phyloP scores from a whole-genome alignment of 352 stramenopile genomes.

The Phytophthora pinifolia region DNA sequence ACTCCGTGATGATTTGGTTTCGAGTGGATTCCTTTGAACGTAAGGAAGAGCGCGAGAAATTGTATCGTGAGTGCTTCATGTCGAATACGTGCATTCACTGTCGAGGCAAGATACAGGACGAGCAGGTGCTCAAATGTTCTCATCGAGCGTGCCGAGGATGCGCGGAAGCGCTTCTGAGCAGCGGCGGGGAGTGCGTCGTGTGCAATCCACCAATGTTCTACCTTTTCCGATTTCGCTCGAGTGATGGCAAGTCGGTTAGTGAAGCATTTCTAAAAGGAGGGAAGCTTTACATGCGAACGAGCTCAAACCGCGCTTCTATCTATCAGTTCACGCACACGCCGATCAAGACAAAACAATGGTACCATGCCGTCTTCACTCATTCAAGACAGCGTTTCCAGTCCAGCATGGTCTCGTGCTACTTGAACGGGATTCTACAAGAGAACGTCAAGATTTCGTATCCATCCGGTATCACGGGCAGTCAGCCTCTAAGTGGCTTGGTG shows the following conservation, averaged over 20 bases:
- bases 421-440: constrained; percentile 68
- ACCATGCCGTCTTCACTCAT: constrained; percentile 62
- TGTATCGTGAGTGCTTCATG: constrained; percentile 64
- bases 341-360: constrained; percentile 44
- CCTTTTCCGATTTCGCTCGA: constrained; percentile 67
- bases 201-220: constrained; percentile 79
- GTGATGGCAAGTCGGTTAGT: constrained; percentile 66
- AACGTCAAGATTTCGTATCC: constrained; percentile 73
- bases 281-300: constrained; percentile 73
- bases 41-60: constrained; percentile 61
- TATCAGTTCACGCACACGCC: constrained; percentile 57
- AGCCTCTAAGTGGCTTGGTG: constrained; percentile 60
- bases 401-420: constrained; percentile 57
- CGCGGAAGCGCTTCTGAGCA: constrained; percentile 51
- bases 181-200: constrained; percentile 63
- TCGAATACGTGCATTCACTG: constrained; percentile 64
- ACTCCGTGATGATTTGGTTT: constrained; percentile 68
- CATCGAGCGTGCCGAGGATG: constrained; percentile 60
- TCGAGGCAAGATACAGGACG: constrained; percentile 40
- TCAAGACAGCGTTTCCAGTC: constrained; percentile 70
- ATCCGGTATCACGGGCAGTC: constrained; percentile 45
- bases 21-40: constrained; percentile 53
- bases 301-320: constrained; percentile 35
- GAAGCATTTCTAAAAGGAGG: constrained; percentile 66
- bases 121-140: constrained; percentile 67